Percentiles rank a stretch among this genome's conserved stretches.
Evolutionary conservation across 345 rosid species (phyloP).

Genomic region (Barbarea vulgaris): DNA sequence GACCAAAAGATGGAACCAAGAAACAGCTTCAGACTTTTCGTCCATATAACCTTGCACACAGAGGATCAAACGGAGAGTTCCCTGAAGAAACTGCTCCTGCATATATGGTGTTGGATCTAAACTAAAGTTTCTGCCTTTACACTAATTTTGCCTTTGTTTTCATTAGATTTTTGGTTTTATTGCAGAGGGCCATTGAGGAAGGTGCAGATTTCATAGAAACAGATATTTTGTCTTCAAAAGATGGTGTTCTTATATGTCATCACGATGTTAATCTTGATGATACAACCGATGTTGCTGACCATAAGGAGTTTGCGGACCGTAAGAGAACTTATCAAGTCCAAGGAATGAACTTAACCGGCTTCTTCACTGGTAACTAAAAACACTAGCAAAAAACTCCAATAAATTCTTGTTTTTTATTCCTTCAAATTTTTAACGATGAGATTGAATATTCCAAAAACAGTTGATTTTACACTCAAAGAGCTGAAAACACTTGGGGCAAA

Average conservation of each 20-base stretch:
- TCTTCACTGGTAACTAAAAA: slow-evolving; percentile 63
- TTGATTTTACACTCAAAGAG: slow-evolving; percentile 83
- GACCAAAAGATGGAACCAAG: slow-evolving; percentile 37
- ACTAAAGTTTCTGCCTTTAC: background rate
- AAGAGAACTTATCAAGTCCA: slow-evolving; percentile 82
- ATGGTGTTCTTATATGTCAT: slow-evolving; percentile 79
- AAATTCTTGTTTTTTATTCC: background rate
- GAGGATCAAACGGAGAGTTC: slow-evolving; percentile 94
- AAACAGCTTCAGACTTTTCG: slow-evolving; percentile 85
- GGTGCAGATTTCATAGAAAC: slow-evolving; percentile 96
- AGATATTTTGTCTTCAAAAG: slow-evolving; percentile 77
- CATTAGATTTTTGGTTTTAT: slow-evolving; percentile 20
- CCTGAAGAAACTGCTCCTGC: slow-evolving; percentile 97
- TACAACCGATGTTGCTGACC: slow-evolving; percentile 70
- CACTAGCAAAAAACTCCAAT: background rate
- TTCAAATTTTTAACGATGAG: background rate
- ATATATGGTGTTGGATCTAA: slow-evolving; percentile 55
- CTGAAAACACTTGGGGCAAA: slow-evolving; percentile 71
- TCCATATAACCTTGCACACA: slow-evolving; percentile 84
- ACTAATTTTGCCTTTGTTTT: background rate
- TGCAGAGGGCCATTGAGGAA: slow-evolving; percentile 92
- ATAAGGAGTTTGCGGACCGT: slow-evolving; percentile 81
- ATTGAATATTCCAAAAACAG: slow-evolving; percentile 48
- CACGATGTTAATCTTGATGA: slow-evolving; percentile 82
- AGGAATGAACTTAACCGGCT: slow-evolving; percentile 74